These are phyloP conservation scores for Ambrosia trifida DNA, from an alignment of 129 eudicot genomes.

Conservation along the genomic window DNA sequence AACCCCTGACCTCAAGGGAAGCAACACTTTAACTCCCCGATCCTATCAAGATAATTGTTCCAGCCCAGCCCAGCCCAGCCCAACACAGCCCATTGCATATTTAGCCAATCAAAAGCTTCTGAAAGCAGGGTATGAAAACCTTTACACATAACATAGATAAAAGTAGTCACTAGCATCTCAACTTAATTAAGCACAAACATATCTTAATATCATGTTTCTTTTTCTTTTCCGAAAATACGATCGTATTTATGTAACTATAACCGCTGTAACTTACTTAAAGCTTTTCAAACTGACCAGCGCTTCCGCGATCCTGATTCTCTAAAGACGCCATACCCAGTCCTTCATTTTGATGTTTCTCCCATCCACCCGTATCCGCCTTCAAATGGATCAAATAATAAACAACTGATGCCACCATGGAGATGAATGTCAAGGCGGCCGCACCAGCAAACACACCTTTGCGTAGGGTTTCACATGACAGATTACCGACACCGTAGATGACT, in stretches of 20 bases:
- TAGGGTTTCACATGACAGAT: slow-evolving; percentile 80
- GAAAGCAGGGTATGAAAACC: slow-evolving; percentile 10
- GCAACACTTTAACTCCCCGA: neutral
- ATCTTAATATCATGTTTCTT: neutral
- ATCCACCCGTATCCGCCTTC: slow-evolving; percentile 94
- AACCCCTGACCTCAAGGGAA: no score
- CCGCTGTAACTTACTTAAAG: slow-evolving; percentile 28
- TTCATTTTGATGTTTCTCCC: slow-evolving; percentile 84
- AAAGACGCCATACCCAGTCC: slow-evolving; percentile 68
- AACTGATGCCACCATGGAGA: slow-evolving; percentile 80
- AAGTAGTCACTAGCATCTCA: slow-evolving; percentile 21
- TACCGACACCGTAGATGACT: slow-evolving; percentile 44
- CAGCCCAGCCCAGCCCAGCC: neutral
- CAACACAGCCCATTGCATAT: neutral
- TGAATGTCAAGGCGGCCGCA: slow-evolving; percentile 75
- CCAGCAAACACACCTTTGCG: slow-evolving; percentile 98
- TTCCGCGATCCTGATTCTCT: slow-evolving; percentile 41
- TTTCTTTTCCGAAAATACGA: slow-evolving; percentile 6
- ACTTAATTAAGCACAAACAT: slow-evolving; percentile 25
- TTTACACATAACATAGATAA: slow-evolving; percentile 3
- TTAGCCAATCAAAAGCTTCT: slow-evolving; percentile 4
- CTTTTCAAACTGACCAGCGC: slow-evolving; percentile 48
- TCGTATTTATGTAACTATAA: slow-evolving; percentile 17
- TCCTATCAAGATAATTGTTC: neutral
- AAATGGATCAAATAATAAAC: slow-evolving; percentile 72